Conservation (phyloP, 306 rosid species). For the Citrullus mucosospermus region DNA sequence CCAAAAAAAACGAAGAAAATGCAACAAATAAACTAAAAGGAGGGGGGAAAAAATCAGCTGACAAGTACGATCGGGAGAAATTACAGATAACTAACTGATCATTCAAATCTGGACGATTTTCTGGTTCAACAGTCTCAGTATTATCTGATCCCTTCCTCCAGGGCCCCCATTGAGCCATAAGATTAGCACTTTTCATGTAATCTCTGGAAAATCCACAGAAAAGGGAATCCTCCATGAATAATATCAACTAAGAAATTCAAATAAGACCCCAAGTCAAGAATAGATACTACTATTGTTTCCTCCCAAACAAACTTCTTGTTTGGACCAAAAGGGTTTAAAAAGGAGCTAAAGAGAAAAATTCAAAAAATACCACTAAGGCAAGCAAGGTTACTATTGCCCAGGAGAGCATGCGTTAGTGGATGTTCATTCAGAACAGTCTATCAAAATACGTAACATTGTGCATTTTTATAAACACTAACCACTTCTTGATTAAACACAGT, state of each 20-base stretch:
- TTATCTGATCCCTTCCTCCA: not conserved
- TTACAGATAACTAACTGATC: not conserved
- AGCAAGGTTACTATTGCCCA: not conserved
- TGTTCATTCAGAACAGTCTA: not conserved
- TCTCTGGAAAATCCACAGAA: slow-evolving; percentile 4
- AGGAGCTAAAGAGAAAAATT: not conserved
- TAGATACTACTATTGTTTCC: not conserved
- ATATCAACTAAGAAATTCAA: not conserved
- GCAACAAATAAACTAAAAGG: not conserved
- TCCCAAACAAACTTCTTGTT: not conserved
- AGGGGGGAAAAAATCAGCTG: not conserved
- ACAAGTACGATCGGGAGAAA: not conserved
- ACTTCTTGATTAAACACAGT: not conserved
- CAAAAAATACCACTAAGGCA: not conserved
- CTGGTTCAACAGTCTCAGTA: not conserved
- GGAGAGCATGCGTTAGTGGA: not conserved
- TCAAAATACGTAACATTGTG: not conserved
- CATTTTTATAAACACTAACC: not conserved
- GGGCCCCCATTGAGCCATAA: not conserved
- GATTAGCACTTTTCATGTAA: not conserved
- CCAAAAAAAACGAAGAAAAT: not conserved
- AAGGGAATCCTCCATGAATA: not conserved
- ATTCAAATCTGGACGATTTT: not conserved
- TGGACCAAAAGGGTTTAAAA: not conserved
- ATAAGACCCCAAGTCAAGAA: too few relatives aligned